These are phyloP conservation scores for Colletotrichum sp. DNA, from an alignment of 2,329 filamentous ascomycete genomes.

Conservation along the genomic window DNA sequence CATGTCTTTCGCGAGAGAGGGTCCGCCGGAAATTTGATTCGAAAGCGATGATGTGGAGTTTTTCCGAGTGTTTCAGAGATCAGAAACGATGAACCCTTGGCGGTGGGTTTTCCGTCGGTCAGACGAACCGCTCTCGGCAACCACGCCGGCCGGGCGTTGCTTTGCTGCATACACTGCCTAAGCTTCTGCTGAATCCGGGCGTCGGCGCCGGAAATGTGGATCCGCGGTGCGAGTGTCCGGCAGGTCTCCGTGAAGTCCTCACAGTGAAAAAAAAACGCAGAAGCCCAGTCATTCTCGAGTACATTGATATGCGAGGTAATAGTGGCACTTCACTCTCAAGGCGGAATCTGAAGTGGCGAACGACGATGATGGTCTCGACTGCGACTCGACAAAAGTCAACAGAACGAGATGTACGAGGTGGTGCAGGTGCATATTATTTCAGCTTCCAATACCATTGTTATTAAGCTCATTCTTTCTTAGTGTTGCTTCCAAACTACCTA, in stretches of 20 bases:
- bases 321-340: too few relatives aligned
- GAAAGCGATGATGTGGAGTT: neutral
- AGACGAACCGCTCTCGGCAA: neutral
- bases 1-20: neutral
- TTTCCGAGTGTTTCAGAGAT: neutral
- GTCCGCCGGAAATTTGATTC: neutral
- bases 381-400: neutral
- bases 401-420: neutral
- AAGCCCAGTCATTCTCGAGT: too few relatives aligned
- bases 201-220: neutral
- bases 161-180: neutral
- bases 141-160: neutral
- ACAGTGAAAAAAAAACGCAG: too few relatives aligned
- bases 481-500: fast-evolving
- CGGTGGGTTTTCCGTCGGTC: neutral
- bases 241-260: neutral
- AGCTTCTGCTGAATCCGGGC: neutral
- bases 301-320: too few relatives aligned
- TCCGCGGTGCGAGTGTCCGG: neutral
- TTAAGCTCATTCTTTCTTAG: fast-evolving
- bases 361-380: neutral
- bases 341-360: fast-evolving
- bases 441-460: neutral
- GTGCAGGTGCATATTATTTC: fast-evolving
- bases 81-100: neutral